Evolutionary conservation across 345 rosid genomes (phyloP).

Genomic region (Gynandropsis gynandra): DNA sequence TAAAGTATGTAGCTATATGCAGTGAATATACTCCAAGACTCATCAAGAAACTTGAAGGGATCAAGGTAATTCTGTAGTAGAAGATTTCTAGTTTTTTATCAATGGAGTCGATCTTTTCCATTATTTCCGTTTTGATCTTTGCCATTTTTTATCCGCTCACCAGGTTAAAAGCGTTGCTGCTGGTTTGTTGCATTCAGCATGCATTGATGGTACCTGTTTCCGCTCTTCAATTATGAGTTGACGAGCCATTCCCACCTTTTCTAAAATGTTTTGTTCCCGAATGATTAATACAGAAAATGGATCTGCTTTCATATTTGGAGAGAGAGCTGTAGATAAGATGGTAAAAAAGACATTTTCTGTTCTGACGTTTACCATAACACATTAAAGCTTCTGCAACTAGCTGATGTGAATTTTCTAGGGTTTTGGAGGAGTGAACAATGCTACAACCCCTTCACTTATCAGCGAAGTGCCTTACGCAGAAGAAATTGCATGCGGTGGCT

Average conservation of each 20-base stretch:
- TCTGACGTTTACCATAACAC: constrained; percentile 4
- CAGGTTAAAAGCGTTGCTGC: constrained; percentile 78
- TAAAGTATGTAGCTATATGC: constrained; percentile 28
- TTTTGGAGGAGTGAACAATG: constrained; percentile 41
- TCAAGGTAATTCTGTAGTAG: constrained; percentile 46
- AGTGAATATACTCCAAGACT: constrained; percentile 95
- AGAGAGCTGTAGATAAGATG: constrained; percentile 42
- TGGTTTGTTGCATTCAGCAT: constrained; percentile 83
- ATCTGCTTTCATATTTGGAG: constrained; percentile 72
- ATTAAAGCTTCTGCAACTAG: constrained; percentile 9
- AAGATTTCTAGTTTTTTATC: constrained; percentile 5
- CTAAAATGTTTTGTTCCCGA: constrained; percentile 19
- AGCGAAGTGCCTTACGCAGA: constrained; percentile 50
- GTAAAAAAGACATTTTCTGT: constrained; percentile 30
- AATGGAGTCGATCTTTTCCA: constrained; percentile 4
- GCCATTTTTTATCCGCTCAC: constrained; percentile 20
- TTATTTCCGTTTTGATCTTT: constrained; percentile 15
- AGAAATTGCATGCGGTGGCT: constrained; percentile 91
- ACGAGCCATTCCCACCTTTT: constrained; percentile 6
- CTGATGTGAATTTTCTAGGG: constrained; percentile 36
- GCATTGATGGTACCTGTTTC: constrained; percentile 58
- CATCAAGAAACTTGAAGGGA: constrained; percentile 76
- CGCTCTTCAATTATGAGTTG: constrained; percentile 11
- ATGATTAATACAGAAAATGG: constrained; percentile 61
- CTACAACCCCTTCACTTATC: constrained; percentile 50